phyloP scores from a whole-genome alignment of 345 rosid genomes.

The Nasturtium officinale region DNA sequence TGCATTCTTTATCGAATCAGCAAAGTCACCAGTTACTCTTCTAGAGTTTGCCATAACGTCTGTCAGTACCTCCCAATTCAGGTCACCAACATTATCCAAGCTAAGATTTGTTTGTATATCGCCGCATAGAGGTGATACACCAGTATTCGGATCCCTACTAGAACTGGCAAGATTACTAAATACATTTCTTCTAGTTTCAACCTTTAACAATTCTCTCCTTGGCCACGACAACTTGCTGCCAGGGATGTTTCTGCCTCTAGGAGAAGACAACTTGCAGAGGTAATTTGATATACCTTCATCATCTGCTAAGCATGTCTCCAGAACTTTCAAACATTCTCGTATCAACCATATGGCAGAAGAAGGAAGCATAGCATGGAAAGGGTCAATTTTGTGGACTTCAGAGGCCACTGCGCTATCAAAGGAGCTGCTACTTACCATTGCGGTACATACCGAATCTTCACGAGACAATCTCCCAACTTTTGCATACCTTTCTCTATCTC shows the following conservation, averaged over 20 bases:
- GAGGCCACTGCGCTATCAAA: slow-evolving; percentile 43
- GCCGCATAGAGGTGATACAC: slow-evolving; percentile 41
- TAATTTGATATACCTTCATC: slow-evolving; percentile 57
- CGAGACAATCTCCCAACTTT: slow-evolving; percentile 82
- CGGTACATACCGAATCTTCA: slow-evolving; percentile 70
- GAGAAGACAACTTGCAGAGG: slow-evolving; percentile 42
- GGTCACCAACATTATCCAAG: slow-evolving; percentile 46
- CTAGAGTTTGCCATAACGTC: slow-evolving; percentile 39
- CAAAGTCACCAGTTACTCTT: slow-evolving; percentile 37
- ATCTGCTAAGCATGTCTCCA: slow-evolving; percentile 68
- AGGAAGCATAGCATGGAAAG: slow-evolving; percentile 51
- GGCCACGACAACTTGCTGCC: slow-evolving; percentile 54
- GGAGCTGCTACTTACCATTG: slow-evolving; percentile 54
- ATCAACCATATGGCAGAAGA: slow-evolving; percentile 60
- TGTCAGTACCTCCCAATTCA: slow-evolving; percentile 44
- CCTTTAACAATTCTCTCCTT: slow-evolving; percentile 60
- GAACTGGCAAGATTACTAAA: slow-evolving; percentile 59
- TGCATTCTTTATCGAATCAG: slow-evolving; percentile 44
- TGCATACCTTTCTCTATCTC: slow-evolving; percentile 64
- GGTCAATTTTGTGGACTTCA: slow-evolving; percentile 44
- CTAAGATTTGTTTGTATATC: slow-evolving; percentile 43
- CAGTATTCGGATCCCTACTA: slow-evolving; percentile 49
- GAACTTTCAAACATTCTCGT: slow-evolving; percentile 71
- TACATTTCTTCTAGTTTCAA: slow-evolving; percentile 56
- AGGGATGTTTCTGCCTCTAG: slow-evolving; percentile 43